These are phyloP conservation scores for Didymella sp. DNA, from an alignment of 2,329 filamentous ascomycete species.

Conservation along the genomic window DNA sequence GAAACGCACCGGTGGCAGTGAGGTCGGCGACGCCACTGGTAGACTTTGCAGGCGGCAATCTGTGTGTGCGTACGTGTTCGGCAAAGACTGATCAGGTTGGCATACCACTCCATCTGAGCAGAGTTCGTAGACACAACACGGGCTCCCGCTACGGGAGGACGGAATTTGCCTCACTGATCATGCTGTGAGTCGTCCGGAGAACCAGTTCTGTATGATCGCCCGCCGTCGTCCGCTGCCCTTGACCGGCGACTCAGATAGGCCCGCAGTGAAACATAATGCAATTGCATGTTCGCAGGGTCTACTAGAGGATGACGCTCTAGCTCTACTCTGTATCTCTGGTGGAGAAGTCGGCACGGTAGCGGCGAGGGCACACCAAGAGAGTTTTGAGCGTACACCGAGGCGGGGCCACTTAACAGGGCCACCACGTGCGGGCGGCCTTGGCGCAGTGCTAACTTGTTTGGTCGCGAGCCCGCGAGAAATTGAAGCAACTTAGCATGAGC, in stretches of 20 bases:
- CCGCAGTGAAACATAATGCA: constrained; percentile 11
- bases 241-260: constrained; percentile 5
- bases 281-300: constrained; percentile 10
- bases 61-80: not conserved
- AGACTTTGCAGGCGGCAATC: constrained; percentile 23
- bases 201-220: constrained; percentile 21
- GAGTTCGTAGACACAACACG: constrained; percentile 14
- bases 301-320: constrained; percentile 4
- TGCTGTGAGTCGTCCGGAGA: constrained; percentile 10
- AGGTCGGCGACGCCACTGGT: constrained; percentile 13
- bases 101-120: constrained; percentile 4
- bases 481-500: constrained; percentile 9
- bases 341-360: constrained; percentile 13
- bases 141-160: constrained; percentile 22
- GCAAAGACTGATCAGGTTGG: constrained; percentile 2
- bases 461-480: constrained; percentile 5
- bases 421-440: constrained; percentile 31
- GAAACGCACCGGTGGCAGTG: constrained; percentile 23
- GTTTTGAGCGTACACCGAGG: constrained; percentile 12
- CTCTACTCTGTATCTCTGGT: constrained; percentile 8
- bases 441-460: constrained; percentile 7
- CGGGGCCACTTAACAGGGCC: constrained; percentile 26
- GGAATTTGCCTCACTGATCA: constrained; percentile 7
- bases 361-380: constrained; percentile 9
- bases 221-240: constrained; percentile 10